A percentile compares a stretch with the other conserved stretches of the same genome.
Conservation (phyloP, 495 filamentous ascomycete genomes). For the Jackrogersella multiformis region DNA sequence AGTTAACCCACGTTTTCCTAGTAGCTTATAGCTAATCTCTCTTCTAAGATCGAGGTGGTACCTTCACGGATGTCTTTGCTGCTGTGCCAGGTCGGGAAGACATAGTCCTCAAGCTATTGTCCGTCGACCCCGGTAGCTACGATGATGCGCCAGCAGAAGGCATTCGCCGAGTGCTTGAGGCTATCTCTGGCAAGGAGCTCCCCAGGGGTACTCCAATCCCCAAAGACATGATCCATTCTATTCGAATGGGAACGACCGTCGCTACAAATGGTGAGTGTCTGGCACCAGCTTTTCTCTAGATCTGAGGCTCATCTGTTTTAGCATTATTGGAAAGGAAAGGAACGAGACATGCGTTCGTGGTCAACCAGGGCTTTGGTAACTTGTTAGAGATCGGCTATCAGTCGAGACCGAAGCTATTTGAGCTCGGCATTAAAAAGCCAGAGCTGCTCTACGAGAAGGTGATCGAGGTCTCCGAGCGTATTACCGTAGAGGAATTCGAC, state of each 20-base stretch:
- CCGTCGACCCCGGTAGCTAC: slow-evolving; percentile 88
- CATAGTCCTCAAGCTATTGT: slow-evolving; percentile 86
- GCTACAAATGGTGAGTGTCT: slow-evolving; percentile 71
- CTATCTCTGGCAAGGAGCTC: slow-evolving; percentile 63
- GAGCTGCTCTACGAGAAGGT: slow-evolving; percentile 80
- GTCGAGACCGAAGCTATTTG: slow-evolving; percentile 82
- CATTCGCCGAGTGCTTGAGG: slow-evolving; percentile 80
- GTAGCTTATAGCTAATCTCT: slow-evolving; percentile 15
- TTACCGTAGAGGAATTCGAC: slow-evolving; percentile 90
- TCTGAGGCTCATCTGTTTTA: slow-evolving; percentile 3
- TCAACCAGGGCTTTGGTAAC: slow-evolving; percentile 93
- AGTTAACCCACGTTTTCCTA: slow-evolving; percentile 6
- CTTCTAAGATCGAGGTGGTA: slow-evolving; percentile 67
- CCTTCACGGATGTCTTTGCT: slow-evolving; percentile 77
- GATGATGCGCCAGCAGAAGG: slow-evolving; percentile 90
- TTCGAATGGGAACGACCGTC: slow-evolving; percentile 90
- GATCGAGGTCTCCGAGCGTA: slow-evolving; percentile 80
- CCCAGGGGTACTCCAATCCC: slow-evolving; percentile 72
- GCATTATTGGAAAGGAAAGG: slow-evolving; percentile 90
- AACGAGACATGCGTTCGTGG: slow-evolving; percentile 87
- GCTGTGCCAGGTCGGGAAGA: slow-evolving; percentile 66
- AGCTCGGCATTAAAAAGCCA: slow-evolving; percentile 79
- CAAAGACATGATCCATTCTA: slow-evolving; percentile 70
- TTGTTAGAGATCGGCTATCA: slow-evolving; percentile 89
- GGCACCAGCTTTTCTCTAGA: not conserved